Conservation (phyloP, 371 early-diverging fungal genomes). For the Mycotypha africana region DNA sequence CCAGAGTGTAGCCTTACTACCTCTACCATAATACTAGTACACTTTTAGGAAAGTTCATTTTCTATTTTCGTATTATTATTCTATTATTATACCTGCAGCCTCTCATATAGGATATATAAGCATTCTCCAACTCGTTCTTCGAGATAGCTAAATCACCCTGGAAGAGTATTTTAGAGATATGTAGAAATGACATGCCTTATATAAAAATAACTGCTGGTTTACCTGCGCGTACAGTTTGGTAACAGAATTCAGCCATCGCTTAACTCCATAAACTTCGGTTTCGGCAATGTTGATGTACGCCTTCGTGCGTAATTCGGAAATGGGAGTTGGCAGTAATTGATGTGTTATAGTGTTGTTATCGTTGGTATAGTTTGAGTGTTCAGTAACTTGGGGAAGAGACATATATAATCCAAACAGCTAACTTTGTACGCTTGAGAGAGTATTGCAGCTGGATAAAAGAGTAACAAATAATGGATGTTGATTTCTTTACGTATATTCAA, state of each 20-base stretch:
- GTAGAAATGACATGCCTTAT: background rate
- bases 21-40: slow-evolving; percentile 18
- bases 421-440: too few species aligned
- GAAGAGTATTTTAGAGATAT: background rate
- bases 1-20: slow-evolving; percentile 17
- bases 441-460: too few species aligned
- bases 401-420: too few species aligned
- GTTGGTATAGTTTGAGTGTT: too few species aligned
- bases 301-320: slow-evolving; percentile 11
- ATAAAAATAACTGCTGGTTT: background rate
- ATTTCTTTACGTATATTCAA: too few species aligned
- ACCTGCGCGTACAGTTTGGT: slow-evolving; percentile 13
- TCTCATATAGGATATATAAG: slow-evolving; percentile 24
- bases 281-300: slow-evolving; percentile 14
- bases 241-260: slow-evolving; percentile 12
- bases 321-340: too few species aligned
- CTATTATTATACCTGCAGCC: slow-evolving; percentile 30
- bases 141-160: slow-evolving; percentile 20
- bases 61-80: too few species aligned
- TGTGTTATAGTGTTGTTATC: too few species aligned
- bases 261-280: slow-evolving; percentile 11
- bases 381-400: too few species aligned
- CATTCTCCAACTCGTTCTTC: slow-evolving; percentile 18
- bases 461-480: too few species aligned
- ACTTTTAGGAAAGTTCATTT: too few species aligned